These are phyloP conservation scores for Tuctoria greenei DNA, from an alignment of 176 grass and related monocot genomes.

Conservation along the genomic window DNA sequence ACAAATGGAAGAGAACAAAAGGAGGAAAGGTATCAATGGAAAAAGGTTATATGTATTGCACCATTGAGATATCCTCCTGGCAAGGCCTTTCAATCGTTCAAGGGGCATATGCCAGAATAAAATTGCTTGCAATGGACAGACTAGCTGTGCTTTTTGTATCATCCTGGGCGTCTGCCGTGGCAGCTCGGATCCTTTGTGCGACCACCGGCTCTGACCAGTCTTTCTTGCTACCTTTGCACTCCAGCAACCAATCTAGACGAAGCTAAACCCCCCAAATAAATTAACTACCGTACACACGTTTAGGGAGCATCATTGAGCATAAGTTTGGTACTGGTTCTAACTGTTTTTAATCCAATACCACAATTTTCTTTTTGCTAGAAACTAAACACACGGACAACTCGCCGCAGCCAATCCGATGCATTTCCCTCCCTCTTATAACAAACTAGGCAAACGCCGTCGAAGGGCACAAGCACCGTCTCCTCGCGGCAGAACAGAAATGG, in stretches of 20 bases:
- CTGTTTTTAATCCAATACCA: no score
- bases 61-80: slow-evolving; percentile 3
- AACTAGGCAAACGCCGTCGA: slow-evolving; percentile 33
- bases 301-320: no score
- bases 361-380: no score
- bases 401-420: slow-evolving; percentile 13
- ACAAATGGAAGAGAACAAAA: not conserved
- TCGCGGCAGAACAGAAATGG: slow-evolving; percentile 38
- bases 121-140: slow-evolving; percentile 16
- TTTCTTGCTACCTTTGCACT: no score
- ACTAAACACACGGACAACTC: not conserved
- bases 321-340: no score
- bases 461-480: not conserved
- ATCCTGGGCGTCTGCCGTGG: no score
- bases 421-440: slow-evolving; percentile 1
- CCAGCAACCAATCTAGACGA: no score
- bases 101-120: slow-evolving; percentile 42
- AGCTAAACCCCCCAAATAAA: no score
- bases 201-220: no score
- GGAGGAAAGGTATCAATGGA: not conserved
- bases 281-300: no score
- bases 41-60: not conserved
- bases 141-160: no score
- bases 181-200: slow-evolving; percentile 15
- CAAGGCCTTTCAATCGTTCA: slow-evolving; percentile 25